phyloP scores from a whole-genome alignment of 140 eudicot genomes.

The Erigeron philadelphicus region DNA sequence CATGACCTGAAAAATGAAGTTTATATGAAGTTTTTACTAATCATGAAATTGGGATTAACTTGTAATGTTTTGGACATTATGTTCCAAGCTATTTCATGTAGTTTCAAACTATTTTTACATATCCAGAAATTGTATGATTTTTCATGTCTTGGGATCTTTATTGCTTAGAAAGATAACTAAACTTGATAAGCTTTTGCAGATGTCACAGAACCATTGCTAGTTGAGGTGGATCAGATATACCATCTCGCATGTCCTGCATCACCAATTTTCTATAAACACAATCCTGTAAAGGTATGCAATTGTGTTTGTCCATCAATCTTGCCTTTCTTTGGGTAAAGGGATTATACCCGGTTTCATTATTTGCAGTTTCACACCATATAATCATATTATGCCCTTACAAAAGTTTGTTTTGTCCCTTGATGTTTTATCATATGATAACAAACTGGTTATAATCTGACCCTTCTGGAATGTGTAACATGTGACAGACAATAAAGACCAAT shows the following conservation, averaged over 20 bases:
- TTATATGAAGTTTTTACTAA: neutral
- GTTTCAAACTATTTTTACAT: neutral
- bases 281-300: conserved; percentile 60
- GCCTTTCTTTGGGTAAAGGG: too few species aligned
- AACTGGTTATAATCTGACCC: conserved; percentile 1
- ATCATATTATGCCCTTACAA: neutral
- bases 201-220: conserved; percentile 60
- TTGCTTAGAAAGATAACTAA: neutral
- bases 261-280: conserved; percentile 68
- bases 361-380: conserved; percentile 1
- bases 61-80: neutral
- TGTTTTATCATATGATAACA: neutral
- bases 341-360: too few species aligned
- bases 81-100: neutral
- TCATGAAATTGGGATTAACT: neutral
- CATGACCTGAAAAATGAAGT: neutral
- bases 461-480: conserved; percentile 19
- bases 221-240: conserved; percentile 71
- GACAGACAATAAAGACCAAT: conserved; percentile 69
- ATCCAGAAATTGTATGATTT: neutral
- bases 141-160: neutral
- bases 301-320: conserved; percentile 11
- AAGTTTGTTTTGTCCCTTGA: neutral
- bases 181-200: conserved; percentile 36
- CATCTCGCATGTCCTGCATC: conserved; percentile 87